phyloP scores from a whole-genome alignment of 306 rosid genomes.

The Citrullus colocynthis region DNA sequence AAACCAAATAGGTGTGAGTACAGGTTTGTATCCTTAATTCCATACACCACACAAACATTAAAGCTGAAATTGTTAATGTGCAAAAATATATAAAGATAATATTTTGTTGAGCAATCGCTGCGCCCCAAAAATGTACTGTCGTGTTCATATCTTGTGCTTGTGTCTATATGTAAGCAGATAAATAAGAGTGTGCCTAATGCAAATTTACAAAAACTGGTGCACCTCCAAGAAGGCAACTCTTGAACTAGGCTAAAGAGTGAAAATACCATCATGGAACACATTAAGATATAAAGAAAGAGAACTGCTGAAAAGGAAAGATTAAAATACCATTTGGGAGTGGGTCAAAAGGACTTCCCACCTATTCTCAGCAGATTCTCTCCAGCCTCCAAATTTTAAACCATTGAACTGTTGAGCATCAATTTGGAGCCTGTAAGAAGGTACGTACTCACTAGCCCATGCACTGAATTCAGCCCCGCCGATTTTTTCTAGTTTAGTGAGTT shows the following conservation, averaged over 20 bases:
- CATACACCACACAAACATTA: background rate
- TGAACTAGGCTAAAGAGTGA: background rate
- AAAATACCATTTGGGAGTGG: conserved; percentile 87
- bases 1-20: background rate
- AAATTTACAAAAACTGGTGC: background rate
- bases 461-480: conserved; percentile 77
- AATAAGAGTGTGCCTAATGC: background rate
- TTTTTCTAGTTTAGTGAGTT: conserved; percentile 50
- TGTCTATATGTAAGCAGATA: background rate
- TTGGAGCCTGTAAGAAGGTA: conserved; percentile 71
- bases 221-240: background rate
- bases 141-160: background rate
- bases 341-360: conserved; percentile 82
- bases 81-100: background rate
- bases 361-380: conserved; percentile 54
- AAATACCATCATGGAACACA: background rate
- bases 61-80: background rate
- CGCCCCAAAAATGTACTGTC: background rate
- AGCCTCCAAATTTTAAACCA: conserved; percentile 55
- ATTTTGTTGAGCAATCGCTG: background rate
- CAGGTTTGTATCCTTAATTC: background rate
- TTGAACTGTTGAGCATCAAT: conserved; percentile 37
- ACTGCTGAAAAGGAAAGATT: conserved; percentile 22
- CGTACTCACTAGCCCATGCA: conserved; percentile 71
- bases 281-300: background rate